Evolutionary conservation across 176 grass and related monocot species (phyloP).

Genomic region (Raddia distichophylla): DNA sequence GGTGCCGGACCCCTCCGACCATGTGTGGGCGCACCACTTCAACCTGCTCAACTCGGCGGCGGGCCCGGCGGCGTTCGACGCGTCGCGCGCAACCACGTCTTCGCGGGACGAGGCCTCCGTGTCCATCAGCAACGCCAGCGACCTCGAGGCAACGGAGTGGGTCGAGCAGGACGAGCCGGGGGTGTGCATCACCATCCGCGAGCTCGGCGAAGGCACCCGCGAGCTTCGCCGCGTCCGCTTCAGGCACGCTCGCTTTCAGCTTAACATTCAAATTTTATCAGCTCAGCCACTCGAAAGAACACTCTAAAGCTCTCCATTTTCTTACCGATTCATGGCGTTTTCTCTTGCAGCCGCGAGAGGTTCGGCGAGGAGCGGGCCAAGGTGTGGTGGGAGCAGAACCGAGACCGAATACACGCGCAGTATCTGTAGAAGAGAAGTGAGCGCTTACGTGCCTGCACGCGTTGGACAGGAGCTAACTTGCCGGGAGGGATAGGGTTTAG

Average conservation of each 20-base stretch:
- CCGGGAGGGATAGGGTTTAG: slow-evolving; percentile 15
- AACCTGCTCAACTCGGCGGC: slow-evolving; percentile 55
- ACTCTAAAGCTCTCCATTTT: neutral
- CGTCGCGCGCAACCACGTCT: slow-evolving; percentile 83
- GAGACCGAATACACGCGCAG: slow-evolving; percentile 85
- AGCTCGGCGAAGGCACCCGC: slow-evolving; percentile 82
- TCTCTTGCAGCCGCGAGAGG: slow-evolving; percentile 69
- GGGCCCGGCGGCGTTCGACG: slow-evolving; percentile 28
- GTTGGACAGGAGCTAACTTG: slow-evolving; percentile 27
- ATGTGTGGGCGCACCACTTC: slow-evolving; percentile 77
- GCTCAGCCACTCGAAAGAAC: no score
- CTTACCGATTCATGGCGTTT: neutral
- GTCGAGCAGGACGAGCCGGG: slow-evolving; percentile 93
- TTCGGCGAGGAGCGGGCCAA: slow-evolving; percentile 89
- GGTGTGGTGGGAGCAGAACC: slow-evolving; percentile 96
- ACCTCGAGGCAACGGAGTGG: slow-evolving; percentile 82
- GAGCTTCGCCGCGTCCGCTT: slow-evolving; percentile 95
- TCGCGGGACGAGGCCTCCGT: slow-evolving; percentile 85
- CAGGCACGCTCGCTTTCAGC: slow-evolving; percentile 42
- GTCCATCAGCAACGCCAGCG: slow-evolving; percentile 93
- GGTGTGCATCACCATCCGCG: slow-evolving; percentile 90
- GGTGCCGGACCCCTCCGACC: slow-evolving; percentile 82
- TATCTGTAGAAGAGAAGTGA: slow-evolving; percentile 57
- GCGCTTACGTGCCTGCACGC: neutral
- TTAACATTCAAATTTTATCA: no score